Percentiles rank a stretch among this genome's conserved stretches.
These are phyloP conservation scores for Tuber aestivum DNA, from an alignment of 495 filamentous ascomycete species.

Conservation along the genomic window DNA sequence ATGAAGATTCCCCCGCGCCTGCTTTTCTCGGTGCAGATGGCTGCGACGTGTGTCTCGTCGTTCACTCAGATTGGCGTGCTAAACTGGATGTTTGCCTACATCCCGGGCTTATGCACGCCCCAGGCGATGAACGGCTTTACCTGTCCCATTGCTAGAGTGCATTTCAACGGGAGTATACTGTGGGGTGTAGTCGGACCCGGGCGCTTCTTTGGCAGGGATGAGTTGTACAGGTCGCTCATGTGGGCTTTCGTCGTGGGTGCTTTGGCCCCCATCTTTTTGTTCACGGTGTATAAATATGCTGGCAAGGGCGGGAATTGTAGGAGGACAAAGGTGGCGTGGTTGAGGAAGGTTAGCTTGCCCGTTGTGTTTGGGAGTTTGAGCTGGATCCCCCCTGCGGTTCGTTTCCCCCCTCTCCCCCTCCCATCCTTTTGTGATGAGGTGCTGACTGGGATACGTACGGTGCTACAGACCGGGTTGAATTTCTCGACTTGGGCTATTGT, in stretches of 20 bases:
- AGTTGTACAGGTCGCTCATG: conserved; percentile 62
- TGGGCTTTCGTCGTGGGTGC: conserved; percentile 76
- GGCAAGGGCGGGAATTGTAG: conserved; percentile 34
- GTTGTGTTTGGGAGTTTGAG: conserved; percentile 66
- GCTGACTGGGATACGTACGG: conserved; percentile 14
- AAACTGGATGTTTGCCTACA: conserved; percentile 81
- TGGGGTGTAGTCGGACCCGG: conserved; percentile 80
- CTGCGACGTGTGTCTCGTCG: conserved; percentile 70
- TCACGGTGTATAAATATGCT: conserved; percentile 49
- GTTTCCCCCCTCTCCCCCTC: conserved; percentile 9
- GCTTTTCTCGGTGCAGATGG: conserved; percentile 73
- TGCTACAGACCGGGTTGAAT: conserved; percentile 60
- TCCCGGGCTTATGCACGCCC: conserved; percentile 69
- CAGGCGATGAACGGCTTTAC: conserved; percentile 77
- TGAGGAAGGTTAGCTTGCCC: conserved; percentile 63
- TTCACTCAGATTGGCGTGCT: conserved; percentile 75
- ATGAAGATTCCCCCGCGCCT: conserved; percentile 86
- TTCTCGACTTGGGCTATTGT: conserved; percentile 77
- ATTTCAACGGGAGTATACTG: conserved; percentile 82
- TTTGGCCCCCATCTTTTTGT: conserved; percentile 61
- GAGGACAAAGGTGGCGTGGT: conserved; percentile 40
- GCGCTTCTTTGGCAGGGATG: conserved; percentile 67
- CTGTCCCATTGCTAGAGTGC: conserved; percentile 78
- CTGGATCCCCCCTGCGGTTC: conserved; percentile 72
- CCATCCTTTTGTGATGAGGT: not conserved